Base-by-base conservation (phyloP, 495 filamentous ascomycete species). In the Penicillium canescens region DNA sequence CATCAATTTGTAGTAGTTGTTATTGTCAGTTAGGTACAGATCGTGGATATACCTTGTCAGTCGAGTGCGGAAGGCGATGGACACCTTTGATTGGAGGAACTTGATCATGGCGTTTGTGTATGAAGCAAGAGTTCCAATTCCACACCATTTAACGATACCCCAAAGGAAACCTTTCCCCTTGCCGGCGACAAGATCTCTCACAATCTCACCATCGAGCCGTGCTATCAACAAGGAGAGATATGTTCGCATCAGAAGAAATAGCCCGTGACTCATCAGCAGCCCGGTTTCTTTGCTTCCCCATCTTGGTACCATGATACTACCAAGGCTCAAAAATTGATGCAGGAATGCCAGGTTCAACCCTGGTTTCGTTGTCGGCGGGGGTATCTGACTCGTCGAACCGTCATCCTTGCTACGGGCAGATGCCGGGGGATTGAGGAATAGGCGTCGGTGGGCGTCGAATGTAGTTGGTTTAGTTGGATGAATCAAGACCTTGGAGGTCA, bases 41-140 rank as follows among this genome's bases (percentile, higher is more conserved):
- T 99, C 95, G 65, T 99, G 95, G 45, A 99, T 96, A 66, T 99
- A 99, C 55, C 95, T 78, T 14, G 95, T 99, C 23, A 99, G 75
- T 2, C 95, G 86, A 7, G 95, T 99, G 34, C 95, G 89, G 80
- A 99, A 99, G 40, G 95, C 91, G 52, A 99, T 99, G 12, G 92
- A 95, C 42, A 98, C 90, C 77, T 99, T 99, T 43, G 90, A 90
- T 66, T 99, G 93, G 48, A 99, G 82, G 72, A 92, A 99, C 71
- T 97, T 97, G 73, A 99, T 98, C 86, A 91, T 93, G 35, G 91
- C 90, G 67, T 97, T 97, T 35, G 90, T 95, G 65, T 96, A 96
- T 1, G 90, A 92, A 14, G 89, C 90, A 58, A 96, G 82, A 39
- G 78, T 81, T 39, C 82, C 82, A 41, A 90, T 83, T 20, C 85